Percentiles rank a stretch among this genome's conserved stretches.
These are phyloP conservation scores for Onygenales sp. DNA, from an alignment of 2,329 filamentous ascomycete species.

Conservation along the genomic window DNA sequence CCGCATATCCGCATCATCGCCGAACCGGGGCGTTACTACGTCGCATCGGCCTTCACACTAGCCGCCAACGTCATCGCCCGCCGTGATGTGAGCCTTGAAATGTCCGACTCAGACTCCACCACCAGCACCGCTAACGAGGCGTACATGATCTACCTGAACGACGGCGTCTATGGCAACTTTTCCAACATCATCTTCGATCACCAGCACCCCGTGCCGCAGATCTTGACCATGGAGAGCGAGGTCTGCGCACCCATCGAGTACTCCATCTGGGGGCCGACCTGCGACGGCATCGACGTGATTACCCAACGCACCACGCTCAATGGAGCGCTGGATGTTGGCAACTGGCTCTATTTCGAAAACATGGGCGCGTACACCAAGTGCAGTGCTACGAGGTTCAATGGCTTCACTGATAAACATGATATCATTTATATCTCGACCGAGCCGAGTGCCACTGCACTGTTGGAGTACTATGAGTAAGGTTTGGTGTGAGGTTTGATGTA, in stretches of 20 bases:
- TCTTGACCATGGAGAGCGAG: slow-evolving; percentile 57
- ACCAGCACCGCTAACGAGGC: slow-evolving; percentile 54
- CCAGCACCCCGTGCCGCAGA: slow-evolving; percentile 77
- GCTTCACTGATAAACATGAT: slow-evolving; percentile 85
- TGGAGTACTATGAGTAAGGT: slow-evolving; percentile 37
- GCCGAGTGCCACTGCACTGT: slow-evolving; percentile 67
- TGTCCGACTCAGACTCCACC: slow-evolving; percentile 11
- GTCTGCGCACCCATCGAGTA: slow-evolving; percentile 64
- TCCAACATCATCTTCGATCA: slow-evolving; percentile 99
- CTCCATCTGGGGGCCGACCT: slow-evolving; percentile 96
- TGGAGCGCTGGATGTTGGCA: slow-evolving; percentile 75
- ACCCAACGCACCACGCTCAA: slow-evolving; percentile 68
- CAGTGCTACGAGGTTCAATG: slow-evolving; percentile 95
- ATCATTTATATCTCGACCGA: slow-evolving; percentile 94
- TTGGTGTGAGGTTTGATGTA: neutral
- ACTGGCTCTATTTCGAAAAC: slow-evolving; percentile 97
- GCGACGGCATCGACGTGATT: slow-evolving; percentile 95
- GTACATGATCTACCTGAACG: slow-evolving; percentile 97
- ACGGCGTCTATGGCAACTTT: slow-evolving; percentile 97
- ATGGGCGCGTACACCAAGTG: slow-evolving; percentile 99
- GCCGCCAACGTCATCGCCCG: slow-evolving; percentile 94
- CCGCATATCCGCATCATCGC: slow-evolving; percentile 77
- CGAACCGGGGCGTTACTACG: slow-evolving; percentile 94
- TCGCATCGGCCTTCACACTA: slow-evolving; percentile 84
- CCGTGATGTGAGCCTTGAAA: slow-evolving; percentile 54